phyloP scores from a whole-genome alignment of 2,329 filamentous ascomycete genomes.

The Colletotrichum melonis region DNA sequence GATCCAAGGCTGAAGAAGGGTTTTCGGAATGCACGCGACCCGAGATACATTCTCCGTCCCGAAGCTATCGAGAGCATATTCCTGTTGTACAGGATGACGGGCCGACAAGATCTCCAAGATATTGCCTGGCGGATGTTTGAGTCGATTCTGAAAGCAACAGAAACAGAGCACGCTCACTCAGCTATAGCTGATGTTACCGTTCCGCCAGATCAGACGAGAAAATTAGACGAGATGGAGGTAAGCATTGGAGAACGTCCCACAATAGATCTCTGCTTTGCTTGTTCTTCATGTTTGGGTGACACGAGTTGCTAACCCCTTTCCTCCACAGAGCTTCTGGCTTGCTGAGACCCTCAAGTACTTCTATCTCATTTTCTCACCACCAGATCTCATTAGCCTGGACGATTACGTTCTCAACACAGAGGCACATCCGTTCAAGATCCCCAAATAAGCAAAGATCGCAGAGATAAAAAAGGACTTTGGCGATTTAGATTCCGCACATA shows the following conservation, averaged over 20 bases:
- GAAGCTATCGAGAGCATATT: constrained; percentile 67
- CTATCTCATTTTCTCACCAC: constrained; percentile 76
- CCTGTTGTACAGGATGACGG: constrained; percentile 64
- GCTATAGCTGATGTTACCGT: constrained; percentile 62
- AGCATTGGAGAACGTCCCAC: constrained; percentile 19
- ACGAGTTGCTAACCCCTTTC: background rate
- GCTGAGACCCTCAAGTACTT: constrained; percentile 82
- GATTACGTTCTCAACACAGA: constrained; percentile 72
- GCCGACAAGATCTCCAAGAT: constrained; percentile 58
- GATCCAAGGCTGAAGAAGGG: constrained; percentile 57
- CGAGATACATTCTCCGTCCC: constrained; percentile 61
- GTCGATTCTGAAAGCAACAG: constrained; percentile 56
- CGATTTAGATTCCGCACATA: background rate
- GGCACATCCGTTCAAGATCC: constrained; percentile 55
- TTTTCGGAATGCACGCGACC: constrained; percentile 68
- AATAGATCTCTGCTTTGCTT: constrained; percentile 34
- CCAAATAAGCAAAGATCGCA: background rate
- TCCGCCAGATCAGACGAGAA: constrained; percentile 53
- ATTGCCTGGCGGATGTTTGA: constrained; percentile 65
- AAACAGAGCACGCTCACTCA: constrained; percentile 60
- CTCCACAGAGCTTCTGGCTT: constrained; percentile 73
- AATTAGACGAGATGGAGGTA: constrained; percentile 54
- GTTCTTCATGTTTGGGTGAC: constrained; percentile 16
- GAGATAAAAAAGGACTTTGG: background rate
- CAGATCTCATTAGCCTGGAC: constrained; percentile 73